These are phyloP conservation scores for Parmales sp. DNA, from an alignment of 108 stramenopile species.

Conservation along the genomic window DNA sequence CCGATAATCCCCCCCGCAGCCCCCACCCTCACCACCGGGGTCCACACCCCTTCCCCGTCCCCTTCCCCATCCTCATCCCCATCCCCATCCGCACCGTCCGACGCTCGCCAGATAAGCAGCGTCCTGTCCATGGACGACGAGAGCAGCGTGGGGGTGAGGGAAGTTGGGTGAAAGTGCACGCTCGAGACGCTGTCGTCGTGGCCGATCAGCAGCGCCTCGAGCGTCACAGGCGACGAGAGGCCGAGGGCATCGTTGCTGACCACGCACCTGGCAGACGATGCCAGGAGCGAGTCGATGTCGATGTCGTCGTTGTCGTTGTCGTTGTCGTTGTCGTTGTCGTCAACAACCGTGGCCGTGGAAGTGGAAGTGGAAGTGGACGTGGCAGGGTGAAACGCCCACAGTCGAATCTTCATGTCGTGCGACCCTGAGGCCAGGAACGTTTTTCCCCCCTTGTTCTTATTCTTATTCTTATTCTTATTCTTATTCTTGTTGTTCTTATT, in stretches of 20 bases:
- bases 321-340: conserved; percentile 28
- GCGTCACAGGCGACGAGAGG: conserved; percentile 21
- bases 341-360: conserved; percentile 19
- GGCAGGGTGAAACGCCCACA: conserved; percentile 37
- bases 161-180: conserved; percentile 42
- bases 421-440: conserved; percentile 62
- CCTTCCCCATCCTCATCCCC: not conserved
- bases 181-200: conserved; percentile 75
- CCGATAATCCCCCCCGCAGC: conserved; percentile 74
- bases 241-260: conserved; percentile 25
- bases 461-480: conserved; percentile 37
- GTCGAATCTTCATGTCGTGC: conserved; percentile 67
- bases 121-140: conserved; percentile 74
- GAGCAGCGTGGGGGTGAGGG: conserved; percentile 23
- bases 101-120: conserved; percentile 63
- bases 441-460: conserved; percentile 24
- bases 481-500: conserved; percentile 13
- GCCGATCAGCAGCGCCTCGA: conserved; percentile 71
- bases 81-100: conserved; percentile 12
- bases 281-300: conserved; percentile 27
- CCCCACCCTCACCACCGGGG: conserved; percentile 71
- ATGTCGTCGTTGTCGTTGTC: conserved; percentile 21
- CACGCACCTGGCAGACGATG: conserved; percentile 50
- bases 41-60: conserved; percentile 48
- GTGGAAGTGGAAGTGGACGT: not conserved